Conservation (phyloP, 805 yeast genomes). For the Nakazawaea ambrosiae region DNA sequence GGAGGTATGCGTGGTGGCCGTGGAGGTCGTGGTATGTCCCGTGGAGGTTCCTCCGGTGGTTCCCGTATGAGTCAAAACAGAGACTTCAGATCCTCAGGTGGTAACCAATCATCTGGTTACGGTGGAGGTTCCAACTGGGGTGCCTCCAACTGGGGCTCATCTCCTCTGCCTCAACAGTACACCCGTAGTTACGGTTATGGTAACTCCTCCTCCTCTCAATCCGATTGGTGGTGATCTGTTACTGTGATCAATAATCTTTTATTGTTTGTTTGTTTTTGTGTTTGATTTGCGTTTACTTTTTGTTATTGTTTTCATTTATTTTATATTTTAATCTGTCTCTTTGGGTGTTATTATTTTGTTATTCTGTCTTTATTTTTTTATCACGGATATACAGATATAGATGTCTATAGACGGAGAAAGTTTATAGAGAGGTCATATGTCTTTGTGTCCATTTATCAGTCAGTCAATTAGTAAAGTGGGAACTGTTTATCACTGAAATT, state of each 20-base stretch:
- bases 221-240: conserved; percentile 3
- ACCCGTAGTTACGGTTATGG: conserved; percentile 14
- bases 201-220: conserved; percentile 17
- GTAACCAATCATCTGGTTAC: conserved; percentile 20
- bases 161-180: conserved; percentile 5
- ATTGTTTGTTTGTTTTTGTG: too few relatives aligned
- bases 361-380: too few relatives aligned
- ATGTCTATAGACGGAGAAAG: not conserved
- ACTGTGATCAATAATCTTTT: too few relatives aligned
- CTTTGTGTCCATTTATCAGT: too few relatives aligned
- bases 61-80: conserved; percentile 5
- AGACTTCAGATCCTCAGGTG: conserved; percentile 18
- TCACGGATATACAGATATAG: too few relatives aligned
- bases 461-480: too few relatives aligned
- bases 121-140: conserved; percentile 29
- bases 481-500: too few relatives aligned
- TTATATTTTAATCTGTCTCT: too few relatives aligned
- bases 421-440: too few relatives aligned
- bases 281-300: too few relatives aligned
- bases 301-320: too few relatives aligned
- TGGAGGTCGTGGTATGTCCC: conserved; percentile 26
- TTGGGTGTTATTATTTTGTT: not conserved
- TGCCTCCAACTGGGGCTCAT: conserved; percentile 15
- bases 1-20: conserved; percentile 45
- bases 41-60: conserved; percentile 13